Percentiles rank a stretch among this genome's conserved stretches.
Evolutionary conservation across 495 filamentous ascomycete species (phyloP).

Genomic region (Aspergillus avenaceus): DNA sequence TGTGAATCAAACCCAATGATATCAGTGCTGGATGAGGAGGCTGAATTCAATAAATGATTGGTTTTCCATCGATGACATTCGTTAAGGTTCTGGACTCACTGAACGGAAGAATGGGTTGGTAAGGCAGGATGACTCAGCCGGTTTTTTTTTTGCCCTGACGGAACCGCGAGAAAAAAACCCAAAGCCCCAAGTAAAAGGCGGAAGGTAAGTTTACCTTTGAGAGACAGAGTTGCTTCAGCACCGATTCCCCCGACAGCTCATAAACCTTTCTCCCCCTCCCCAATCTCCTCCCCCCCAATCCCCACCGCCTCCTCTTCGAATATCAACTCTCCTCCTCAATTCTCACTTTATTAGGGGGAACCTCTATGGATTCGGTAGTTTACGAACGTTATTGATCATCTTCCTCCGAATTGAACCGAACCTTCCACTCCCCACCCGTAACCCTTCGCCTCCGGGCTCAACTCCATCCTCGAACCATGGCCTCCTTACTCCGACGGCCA

Average conservation of each 20-base stretch:
- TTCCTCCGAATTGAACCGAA: slow-evolving; percentile 25
- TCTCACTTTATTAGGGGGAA: slow-evolving; percentile 7
- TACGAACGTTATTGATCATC: slow-evolving; percentile 17
- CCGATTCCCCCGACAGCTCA: slow-evolving; percentile 19
- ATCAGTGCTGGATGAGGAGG: no score
- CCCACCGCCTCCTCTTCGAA: not conserved
- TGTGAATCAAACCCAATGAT: no score
- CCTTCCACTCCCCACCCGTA: slow-evolving; percentile 17
- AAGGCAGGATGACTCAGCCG: slow-evolving; percentile 23
- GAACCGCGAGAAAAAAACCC: slow-evolving; percentile 25
- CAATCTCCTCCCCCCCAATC: not conserved
- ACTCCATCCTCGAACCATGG: slow-evolving; percentile 55
- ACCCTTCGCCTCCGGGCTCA: slow-evolving; percentile 32
- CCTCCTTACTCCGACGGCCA: slow-evolving; percentile 61
- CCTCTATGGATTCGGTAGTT: slow-evolving; percentile 27
- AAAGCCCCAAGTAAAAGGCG: slow-evolving; percentile 11
- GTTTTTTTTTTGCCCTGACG: no score
- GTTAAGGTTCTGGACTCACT: slow-evolving; percentile 17
- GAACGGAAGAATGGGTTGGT: no score
- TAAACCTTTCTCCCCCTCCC: not conserved
- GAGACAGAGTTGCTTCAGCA: slow-evolving; percentile 1
- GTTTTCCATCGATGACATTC: slow-evolving; percentile 15
- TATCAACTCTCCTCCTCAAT: no score
- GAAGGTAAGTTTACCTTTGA: slow-evolving; percentile 6
- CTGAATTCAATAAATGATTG: no score